These are phyloP conservation scores for Lepraria neglecta DNA, from an alignment of 495 filamentous ascomycete genomes.

Conservation along the genomic window DNA sequence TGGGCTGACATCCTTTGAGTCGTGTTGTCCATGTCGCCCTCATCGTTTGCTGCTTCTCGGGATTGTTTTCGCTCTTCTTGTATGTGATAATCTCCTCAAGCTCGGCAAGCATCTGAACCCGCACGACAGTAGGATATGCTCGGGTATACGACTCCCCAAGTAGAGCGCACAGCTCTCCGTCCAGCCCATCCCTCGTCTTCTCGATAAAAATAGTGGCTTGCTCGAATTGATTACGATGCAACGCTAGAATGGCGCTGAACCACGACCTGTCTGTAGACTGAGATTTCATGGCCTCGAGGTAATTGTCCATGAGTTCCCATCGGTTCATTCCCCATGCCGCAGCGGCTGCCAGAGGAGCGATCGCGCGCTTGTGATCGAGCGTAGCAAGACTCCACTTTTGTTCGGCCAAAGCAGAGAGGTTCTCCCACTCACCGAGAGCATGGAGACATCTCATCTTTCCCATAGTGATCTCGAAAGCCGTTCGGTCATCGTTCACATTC, in stretches of 20 bases:
- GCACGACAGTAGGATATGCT: conserved; percentile 90
- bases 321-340: conserved; percentile 96
- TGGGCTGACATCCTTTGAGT: conserved; percentile 89
- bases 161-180: conserved; percentile 88
- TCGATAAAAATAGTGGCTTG: conserved; percentile 80
- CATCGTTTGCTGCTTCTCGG: conserved; percentile 82
- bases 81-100: conserved; percentile 97
- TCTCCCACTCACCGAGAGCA: conserved; percentile 94
- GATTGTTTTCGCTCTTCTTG: conserved; percentile 75
- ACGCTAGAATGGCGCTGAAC: conserved; percentile 88
- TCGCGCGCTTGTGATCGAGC: conserved; percentile 73
- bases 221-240: conserved; percentile 91
- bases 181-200: conserved; percentile 84
- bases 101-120: conserved; percentile 97
- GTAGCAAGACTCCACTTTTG: conserved; percentile 88
- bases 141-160: conserved; percentile 95
- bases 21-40: conserved; percentile 90
- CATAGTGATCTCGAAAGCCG: conserved; percentile 88
- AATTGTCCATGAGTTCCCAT: conserved; percentile 97
- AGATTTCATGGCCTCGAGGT: conserved; percentile 88
- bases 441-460: conserved; percentile 99
- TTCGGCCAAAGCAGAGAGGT: conserved; percentile 76
- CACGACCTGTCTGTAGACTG: conserved; percentile 90
- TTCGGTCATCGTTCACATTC: conserved; percentile 48
- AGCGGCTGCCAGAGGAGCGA: conserved; percentile 88